A percentile compares a stretch with the other conserved stretches of the same genome.
phyloP scores from a whole-genome alignment of 257 asterid genomes.

The Eucommia ulmoides region DNA sequence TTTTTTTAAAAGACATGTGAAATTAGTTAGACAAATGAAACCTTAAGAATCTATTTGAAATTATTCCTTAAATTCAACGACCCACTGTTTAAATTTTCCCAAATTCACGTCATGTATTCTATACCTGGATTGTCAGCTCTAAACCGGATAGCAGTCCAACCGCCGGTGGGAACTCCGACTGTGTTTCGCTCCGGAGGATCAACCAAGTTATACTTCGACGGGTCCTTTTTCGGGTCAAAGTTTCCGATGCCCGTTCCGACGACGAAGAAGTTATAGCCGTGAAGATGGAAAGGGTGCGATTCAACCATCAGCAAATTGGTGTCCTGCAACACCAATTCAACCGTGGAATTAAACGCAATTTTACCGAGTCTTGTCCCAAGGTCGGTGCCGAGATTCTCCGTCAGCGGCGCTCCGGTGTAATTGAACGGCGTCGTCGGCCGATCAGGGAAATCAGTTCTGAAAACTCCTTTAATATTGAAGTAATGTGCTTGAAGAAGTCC shows the following conservation, averaged over 20 bases:
- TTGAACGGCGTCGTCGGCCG: conserved; percentile 32
- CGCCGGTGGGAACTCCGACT: conserved; percentile 72
- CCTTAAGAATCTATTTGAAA: too few species aligned
- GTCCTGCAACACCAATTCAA: conserved; percentile 56
- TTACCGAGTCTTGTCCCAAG: conserved; percentile 36
- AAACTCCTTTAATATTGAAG: conserved; percentile 21
- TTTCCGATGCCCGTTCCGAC: conserved; percentile 65
- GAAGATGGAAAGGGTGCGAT: conserved; percentile 82
- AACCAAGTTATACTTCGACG: conserved; percentile 37
- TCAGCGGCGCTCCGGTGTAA: conserved; percentile 54
- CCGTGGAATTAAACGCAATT: conserved; percentile 47
- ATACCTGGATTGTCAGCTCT: conserved; percentile 84
- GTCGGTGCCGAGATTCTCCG: conserved; percentile 42
- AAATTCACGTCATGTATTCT: too few species aligned
- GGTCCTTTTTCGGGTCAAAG: conserved; percentile 38
- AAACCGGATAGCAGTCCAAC: conserved; percentile 79
- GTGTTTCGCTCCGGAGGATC: conserved; percentile 80
- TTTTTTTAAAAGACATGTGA: too few species aligned
- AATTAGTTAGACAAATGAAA: background rate
- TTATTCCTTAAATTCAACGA: too few species aligned
- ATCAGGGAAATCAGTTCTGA: conserved; percentile 28
- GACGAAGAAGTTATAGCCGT: conserved; percentile 66
- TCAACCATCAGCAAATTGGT: conserved; percentile 52
- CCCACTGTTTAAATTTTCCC: too few species aligned
- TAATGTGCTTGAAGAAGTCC: conserved; percentile 9